Evolutionary conservation across 116 monocot genomes (phyloP), one percentile per base, ranked within the genome.

Genomic region (Posidonia oceanica): DNA sequence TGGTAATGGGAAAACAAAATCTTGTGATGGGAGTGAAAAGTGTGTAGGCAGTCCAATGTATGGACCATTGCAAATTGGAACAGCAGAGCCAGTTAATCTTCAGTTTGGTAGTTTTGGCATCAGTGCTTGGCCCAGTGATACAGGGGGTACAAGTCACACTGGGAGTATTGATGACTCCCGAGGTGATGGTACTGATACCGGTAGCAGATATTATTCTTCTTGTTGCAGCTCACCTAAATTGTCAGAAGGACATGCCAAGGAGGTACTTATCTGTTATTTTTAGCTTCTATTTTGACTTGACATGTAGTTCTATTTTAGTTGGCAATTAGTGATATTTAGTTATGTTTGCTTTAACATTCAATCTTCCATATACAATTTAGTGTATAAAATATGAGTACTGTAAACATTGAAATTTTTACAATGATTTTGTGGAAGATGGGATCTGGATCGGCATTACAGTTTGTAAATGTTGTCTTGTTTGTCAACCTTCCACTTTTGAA

Each of bases 41-140:
- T 77, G 29, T 18, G 64, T 77, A 3, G 84, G 82, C 37, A 73
- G 71, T 52, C 87, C 85, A 15, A 73, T 87, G 77, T 83, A 83
- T 79, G 87, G 87, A 36, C 85, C 83, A 14, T 71, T 87, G 59
- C 72, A 85, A 29, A 85, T 91, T 61, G 79, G 77, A 40, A 87
- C 72, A 40, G 85, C 83, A 17, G 88, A 85, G 51, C 79, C 76
- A 3, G 85, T 91, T 41, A 91, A 91, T 79, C 83, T 91, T 21
- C 88, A 91, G 54, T 91, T 91, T 83, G 91, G 91, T 53, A 81
- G 70, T 73, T 83, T 85, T 68, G 91, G 91, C 6, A 67, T 91
- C 52, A 88, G 91, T 76, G 88, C 91, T 59, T 91, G 85, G 87
- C 87, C 83, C 20, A 81, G 68, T 78, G 91, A 91, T 68, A 61